A percentile compares a stretch with the other conserved stretches of the same genome.
Evolutionary conservation across 2,329 filamentous ascomycete species (phyloP).

Genomic region (Venturia pyrina): DNA sequence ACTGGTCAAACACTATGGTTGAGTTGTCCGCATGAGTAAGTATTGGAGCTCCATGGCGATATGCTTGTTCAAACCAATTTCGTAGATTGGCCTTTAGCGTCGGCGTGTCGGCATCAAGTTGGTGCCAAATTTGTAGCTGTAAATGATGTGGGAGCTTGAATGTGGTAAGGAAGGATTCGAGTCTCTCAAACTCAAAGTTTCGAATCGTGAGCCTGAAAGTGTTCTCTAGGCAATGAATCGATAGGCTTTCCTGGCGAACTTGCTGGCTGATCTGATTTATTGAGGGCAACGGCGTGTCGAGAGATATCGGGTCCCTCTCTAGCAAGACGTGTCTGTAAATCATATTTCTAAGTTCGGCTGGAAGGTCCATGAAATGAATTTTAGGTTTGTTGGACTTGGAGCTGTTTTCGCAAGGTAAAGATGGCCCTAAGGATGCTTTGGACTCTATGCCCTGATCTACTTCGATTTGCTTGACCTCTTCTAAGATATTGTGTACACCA

Average conservation of each 20-base stretch:
- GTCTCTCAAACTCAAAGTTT: background rate
- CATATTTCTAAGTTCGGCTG: background rate
- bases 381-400: too few species aligned
- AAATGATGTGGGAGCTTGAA: too few species aligned
- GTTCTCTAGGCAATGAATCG: background rate
- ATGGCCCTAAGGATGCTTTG: too few species aligned
- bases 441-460: too few species aligned
- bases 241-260: background rate
- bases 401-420: too few species aligned
- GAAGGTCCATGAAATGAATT: too few species aligned
- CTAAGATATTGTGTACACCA: too few species aligned
- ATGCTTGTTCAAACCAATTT: background rate
- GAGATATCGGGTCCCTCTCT: background rate
- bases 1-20: background rate
- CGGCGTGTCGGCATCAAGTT: background rate
- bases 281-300: background rate
- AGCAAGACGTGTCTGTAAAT: background rate
- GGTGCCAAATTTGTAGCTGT: background rate
- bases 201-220: background rate
- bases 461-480: too few species aligned
- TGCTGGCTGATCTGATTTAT: background rate
- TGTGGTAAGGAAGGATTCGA: background rate
- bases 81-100: background rate
- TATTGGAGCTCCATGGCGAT: background rate
- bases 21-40: background rate